A percentile compares a stretch with the other conserved stretches of the same genome.
Conservation (phyloP, 2,329 filamentous ascomycete species). For the Talaromyces sp. region DNA sequence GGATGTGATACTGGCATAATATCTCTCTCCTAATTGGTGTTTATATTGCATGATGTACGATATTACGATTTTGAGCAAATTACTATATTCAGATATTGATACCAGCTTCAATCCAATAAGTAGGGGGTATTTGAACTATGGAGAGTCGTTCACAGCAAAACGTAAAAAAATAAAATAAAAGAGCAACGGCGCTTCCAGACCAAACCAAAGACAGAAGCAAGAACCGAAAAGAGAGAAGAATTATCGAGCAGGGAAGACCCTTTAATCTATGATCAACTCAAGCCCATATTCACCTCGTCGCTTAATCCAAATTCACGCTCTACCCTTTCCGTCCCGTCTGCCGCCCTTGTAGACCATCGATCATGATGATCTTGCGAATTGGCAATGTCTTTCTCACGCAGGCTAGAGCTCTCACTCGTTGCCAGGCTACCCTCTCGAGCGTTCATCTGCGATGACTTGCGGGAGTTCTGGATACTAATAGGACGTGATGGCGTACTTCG, state of each 20-base stretch:
- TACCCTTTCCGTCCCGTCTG: constrained; percentile 54
- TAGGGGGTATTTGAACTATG: constrained; percentile 8
- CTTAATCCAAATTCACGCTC: constrained; percentile 72
- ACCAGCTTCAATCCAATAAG: not conserved
- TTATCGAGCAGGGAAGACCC: not conserved
- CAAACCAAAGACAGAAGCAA: not conserved
- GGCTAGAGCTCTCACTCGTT: constrained; percentile 36
- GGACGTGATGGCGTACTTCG: constrained; percentile 31
- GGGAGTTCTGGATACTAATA: constrained; percentile 33
- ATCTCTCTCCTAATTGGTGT: not conserved
- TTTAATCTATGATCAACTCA: constrained; percentile 60
- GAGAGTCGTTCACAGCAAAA: not conserved
- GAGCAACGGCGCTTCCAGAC: not conserved
- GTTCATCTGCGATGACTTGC: constrained; percentile 29
- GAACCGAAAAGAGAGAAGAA: not conserved
- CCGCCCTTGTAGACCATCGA: constrained; percentile 58
- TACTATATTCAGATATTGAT: not conserved
- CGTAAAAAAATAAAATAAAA: too few relatives aligned
- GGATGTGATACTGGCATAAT: constrained; percentile 37
- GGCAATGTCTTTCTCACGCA: constrained; percentile 42
- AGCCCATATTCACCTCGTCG: constrained; percentile 80
- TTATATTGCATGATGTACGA: not conserved
- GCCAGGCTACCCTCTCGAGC: constrained; percentile 30
- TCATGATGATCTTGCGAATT: constrained; percentile 53
- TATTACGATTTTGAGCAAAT: not conserved